Percentiles rank a stretch among this genome's conserved stretches.
These are phyloP conservation scores for Conticribra guillardii DNA, from an alignment of 108 stramenopile genomes.

Conservation along the genomic window DNA sequence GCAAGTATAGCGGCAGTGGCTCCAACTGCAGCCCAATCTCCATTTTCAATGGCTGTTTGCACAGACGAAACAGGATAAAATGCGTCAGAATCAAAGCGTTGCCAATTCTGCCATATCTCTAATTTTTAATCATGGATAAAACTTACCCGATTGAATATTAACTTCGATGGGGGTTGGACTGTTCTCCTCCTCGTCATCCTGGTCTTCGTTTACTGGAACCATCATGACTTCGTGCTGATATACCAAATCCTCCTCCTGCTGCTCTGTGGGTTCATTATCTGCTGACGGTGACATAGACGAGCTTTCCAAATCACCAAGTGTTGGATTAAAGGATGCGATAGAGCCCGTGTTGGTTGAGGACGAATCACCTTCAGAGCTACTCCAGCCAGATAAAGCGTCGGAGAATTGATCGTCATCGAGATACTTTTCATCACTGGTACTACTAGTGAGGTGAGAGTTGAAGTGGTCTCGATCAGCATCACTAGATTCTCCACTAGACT, in stretches of 20 bases:
- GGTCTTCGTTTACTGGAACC: slow-evolving; percentile 26
- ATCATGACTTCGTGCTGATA: slow-evolving; percentile 40
- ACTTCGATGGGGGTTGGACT: slow-evolving; percentile 16
- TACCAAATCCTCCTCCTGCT: slow-evolving; percentile 9
- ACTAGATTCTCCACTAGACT: too few species aligned
- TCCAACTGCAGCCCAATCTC: slow-evolving; percentile 91
- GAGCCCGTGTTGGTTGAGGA: slow-evolving; percentile 32
- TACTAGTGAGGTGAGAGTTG: too few species aligned
- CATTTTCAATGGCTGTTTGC: slow-evolving; percentile 78
- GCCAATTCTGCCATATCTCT: too few species aligned
- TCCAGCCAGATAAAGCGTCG: slow-evolving; percentile 48
- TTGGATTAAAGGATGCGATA: slow-evolving; percentile 37
- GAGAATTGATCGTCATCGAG: slow-evolving; percentile 37
- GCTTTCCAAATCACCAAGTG: slow-evolving; percentile 19
- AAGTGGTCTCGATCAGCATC: neutral
- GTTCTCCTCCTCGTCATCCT: slow-evolving; percentile 3
- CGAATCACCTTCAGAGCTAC: slow-evolving; percentile 39
- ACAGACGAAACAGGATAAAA: too few species aligned
- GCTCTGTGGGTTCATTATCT: too few species aligned
- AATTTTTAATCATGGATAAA: too few species aligned
- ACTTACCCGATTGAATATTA: slow-evolving; percentile 57
- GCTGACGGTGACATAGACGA: slow-evolving; percentile 11
- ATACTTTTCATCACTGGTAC: neutral
- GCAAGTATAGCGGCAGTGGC: slow-evolving; percentile 87
- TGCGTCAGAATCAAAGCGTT: too few species aligned